Base-by-base conservation (phyloP, 1,284 basidiomycete species). In the Malassezia arunalokei region DNA sequence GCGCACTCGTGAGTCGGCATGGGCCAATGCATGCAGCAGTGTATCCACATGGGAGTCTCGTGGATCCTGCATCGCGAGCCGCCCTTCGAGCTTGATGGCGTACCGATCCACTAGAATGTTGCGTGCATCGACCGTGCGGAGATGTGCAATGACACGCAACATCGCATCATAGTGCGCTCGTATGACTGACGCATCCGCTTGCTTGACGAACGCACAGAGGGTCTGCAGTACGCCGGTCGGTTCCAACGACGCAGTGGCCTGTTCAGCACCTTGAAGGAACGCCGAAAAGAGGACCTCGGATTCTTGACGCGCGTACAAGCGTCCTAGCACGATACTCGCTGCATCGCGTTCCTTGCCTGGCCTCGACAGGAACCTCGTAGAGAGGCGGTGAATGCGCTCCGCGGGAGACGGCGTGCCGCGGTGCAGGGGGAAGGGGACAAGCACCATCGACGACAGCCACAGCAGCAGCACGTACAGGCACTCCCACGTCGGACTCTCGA, bases 401-500 rank as follows among this genome's bases (percentile, higher is more conserved):
- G 30, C 11, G 27, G 32, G 17, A 8, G 48, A 9, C 24, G 12
- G 37, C 6, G 24, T 24, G 31, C 28, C 30, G 2, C 3, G 8
- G 24, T 81, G 78, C 42, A 99, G 77, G 68, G 87, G 83, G 71
- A 99, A 99, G 0, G 94, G 94, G 17, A 96, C 83, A 76, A 88
- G 89, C 74, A 86, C 86, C 47, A 96, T 84, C 14, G 98, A 80
- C 14, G 88, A 87, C 9, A 98, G 79, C 92, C 94, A 98, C 2
- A 96, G 78, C 5, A 98, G 77, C 20, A 87, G 77, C 12, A 86
- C 78, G 65, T 94, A 91, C 51, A 88, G 82, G 45, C 90, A 74
- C 41, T 84, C 77, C 94, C 94, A 98, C 39, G 54, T 51, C 6
- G 42, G 32, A 5, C 20, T 30, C 20, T 31, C 11, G 1, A 12